Percentiles rank a stretch among this genome's conserved stretches.
phyloP scores from a whole-genome alignment of 305 asterid species.

The Solanum hybrid region DNA sequence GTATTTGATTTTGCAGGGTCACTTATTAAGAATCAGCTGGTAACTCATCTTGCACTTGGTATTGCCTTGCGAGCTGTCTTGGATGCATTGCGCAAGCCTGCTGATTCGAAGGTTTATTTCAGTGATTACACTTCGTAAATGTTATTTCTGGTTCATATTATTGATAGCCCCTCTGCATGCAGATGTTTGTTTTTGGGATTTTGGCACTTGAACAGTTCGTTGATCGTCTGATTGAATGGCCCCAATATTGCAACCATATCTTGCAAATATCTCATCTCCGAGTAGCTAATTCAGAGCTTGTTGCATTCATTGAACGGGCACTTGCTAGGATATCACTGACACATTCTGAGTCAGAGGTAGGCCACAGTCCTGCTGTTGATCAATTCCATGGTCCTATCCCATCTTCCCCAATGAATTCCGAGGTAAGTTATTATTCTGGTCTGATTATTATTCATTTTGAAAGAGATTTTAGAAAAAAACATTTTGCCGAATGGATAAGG shows the following conservation, averaged over 20 bases:
- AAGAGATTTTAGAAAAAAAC: not conserved
- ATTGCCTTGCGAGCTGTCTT: conserved; percentile 94
- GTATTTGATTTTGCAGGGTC: conserved; percentile 42
- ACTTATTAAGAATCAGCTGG: conserved; percentile 89
- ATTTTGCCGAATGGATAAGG: not conserved
- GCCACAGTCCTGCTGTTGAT: conserved; percentile 43
- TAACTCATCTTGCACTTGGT: conserved; percentile 87
- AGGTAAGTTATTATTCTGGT: conserved; percentile 29
- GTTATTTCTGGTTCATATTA: conserved; percentile 8
- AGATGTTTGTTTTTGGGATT: conserved; percentile 96
- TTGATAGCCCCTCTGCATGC: conserved; percentile 21
- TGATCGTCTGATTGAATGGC: conserved; percentile 98
- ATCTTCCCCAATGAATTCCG: conserved; percentile 38
- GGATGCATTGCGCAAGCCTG: conserved; percentile 93
- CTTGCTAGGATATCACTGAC: conserved; percentile 66
- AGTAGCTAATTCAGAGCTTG: conserved; percentile 64
- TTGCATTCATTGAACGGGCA: conserved; percentile 57
- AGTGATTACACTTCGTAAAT: not conserved
- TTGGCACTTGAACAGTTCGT: conserved; percentile 90
- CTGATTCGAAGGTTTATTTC: conserved; percentile 74
- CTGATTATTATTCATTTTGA: not conserved
- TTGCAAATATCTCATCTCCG: conserved; percentile 95
- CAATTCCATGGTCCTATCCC: conserved; percentile 42
- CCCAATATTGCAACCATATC: conserved; percentile 96
- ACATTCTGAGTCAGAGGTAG: conserved; percentile 59